Base-by-base conservation (phyloP, 495 filamentous ascomycete genomes). In the Lasiosphaeris hirsuta region DNA sequence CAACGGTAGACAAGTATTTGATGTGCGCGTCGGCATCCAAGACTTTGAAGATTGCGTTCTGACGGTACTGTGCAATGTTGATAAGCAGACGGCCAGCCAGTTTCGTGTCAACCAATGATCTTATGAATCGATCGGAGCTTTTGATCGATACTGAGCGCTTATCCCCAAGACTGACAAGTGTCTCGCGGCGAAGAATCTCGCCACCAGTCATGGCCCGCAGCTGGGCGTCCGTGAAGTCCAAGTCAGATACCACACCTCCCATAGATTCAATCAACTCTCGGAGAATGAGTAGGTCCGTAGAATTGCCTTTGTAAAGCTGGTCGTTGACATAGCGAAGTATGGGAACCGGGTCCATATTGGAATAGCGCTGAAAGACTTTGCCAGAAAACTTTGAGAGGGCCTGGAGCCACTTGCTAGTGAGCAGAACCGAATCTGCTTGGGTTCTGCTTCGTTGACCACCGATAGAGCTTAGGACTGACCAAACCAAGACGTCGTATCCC, bases 401-500 rank as follows among this genome's bases (percentile, higher is more conserved):
- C 65, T 89, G 82, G 18, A 99, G 73, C 95, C 95, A 99, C 60
- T 85, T 79, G 68, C 89, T 95, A 10, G 92, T 95, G 34, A 94
- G 75, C 63, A 97, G 82, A 33, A 93, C 92, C 13, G 76, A 78
- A 63, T 88, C 87, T 50, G 85, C 85, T 64, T 95, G 91, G 0
- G 89, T 87, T 53, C 91, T 82, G 57, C 87, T 88, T 62, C 90
- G 79, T 58, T 89, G 81, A 55, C 87, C 85, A 50, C 90, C 86
- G 41, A 93, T 78, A 0, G 87, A 84, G 64, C 84, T 91, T 69
- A 96, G 78, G n/a, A 95, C 78, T 39, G 84, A 84, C 89, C 92
- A 96, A 34, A 90, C 89, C 51, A 97, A 79, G 40, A 97, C 88
- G 68, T 99, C 95, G 65, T 96, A 96, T 1, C 86, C 93, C 30